These are phyloP conservation scores for Trichoderma parareesei DNA, from an alignment of 495 filamentous ascomycete genomes.

Conservation along the genomic window DNA sequence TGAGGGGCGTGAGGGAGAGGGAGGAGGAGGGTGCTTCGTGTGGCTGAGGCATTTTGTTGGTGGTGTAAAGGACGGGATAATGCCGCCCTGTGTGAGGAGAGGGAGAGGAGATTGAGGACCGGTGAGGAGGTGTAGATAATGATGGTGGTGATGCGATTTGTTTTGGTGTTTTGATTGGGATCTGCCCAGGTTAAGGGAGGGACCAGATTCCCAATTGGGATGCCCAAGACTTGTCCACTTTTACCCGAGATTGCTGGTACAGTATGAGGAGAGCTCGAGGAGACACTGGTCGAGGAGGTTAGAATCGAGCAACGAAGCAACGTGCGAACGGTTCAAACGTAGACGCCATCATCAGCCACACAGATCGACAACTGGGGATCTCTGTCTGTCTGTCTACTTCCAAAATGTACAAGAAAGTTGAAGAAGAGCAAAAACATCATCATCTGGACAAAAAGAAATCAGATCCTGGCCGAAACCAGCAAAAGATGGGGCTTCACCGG, in stretches of 20 bases:
- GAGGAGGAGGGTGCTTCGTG: not conserved
- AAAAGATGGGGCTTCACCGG: conserved; percentile 12
- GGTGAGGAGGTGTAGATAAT: too few species aligned
- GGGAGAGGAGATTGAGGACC: too few species aligned
- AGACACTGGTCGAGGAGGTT: too few species aligned
- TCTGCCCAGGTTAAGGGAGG: not conserved
- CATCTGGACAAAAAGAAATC: not conserved
- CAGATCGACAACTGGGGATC: too few species aligned
- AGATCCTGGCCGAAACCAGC: not conserved
- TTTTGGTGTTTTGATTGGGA: not conserved
- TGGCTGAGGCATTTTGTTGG: not conserved
- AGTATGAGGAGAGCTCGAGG: not conserved
- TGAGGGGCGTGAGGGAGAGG: not conserved
- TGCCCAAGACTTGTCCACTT: conserved; percentile 3
- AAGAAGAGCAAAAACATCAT: too few species aligned
- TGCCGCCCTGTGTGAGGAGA: too few species aligned
- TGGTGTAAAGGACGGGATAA: not conserved
- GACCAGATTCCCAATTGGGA: not conserved
- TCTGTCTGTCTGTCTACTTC: too few species aligned
- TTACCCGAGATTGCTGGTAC: not conserved
- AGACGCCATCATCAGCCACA: too few species aligned
- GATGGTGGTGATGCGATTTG: not conserved
- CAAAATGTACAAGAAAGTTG: too few species aligned
- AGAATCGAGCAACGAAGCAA: too few species aligned
- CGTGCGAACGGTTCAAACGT: too few species aligned